A percentile compares a stretch with the other conserved stretches of the same genome.
Conservation (phyloP, 192 early-diverging fungal species). For the Umbelopsis vinacea region DNA sequence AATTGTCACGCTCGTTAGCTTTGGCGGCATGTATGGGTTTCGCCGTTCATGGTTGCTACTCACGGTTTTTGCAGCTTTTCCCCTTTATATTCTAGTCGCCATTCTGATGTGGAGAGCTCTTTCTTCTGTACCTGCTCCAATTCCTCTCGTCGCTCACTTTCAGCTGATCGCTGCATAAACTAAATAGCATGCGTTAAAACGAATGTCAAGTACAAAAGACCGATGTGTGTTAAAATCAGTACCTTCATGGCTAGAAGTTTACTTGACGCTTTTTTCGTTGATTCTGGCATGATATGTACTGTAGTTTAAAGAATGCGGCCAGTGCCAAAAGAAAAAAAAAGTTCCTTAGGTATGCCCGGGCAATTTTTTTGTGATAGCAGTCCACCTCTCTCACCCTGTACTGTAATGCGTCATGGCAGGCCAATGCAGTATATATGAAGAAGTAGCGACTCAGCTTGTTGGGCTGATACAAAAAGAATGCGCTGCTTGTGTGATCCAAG, state of each 20-base stretch:
- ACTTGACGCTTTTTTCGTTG: slow-evolving; percentile 7
- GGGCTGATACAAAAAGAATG: slow-evolving; percentile 12
- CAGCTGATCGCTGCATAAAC: slow-evolving; percentile 20
- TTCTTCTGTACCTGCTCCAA: slow-evolving; percentile 8
- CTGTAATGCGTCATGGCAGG: slow-evolving; percentile 13
- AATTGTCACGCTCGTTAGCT: background rate
- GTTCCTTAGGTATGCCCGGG: background rate
- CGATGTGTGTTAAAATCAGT: background rate
- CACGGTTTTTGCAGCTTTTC: slow-evolving; percentile 13
- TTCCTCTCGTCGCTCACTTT: slow-evolving; percentile 19
- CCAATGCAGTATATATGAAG: slow-evolving; percentile 14
- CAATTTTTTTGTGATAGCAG: slow-evolving; percentile 7
- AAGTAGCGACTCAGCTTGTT: slow-evolving; percentile 7
- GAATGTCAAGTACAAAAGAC: background rate
- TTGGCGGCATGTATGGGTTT: background rate
- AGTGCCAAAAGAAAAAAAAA: background rate
- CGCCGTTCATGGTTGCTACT: background rate
- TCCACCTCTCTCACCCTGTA: background rate
- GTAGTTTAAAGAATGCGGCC: background rate
- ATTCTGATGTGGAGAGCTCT: slow-evolving; percentile 14
- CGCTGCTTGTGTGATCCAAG: background rate
- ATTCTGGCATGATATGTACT: slow-evolving; percentile 9
- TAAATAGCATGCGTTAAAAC: background rate
- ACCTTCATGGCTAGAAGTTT: slow-evolving; percentile 22
- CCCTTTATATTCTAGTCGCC: slow-evolving; percentile 13